Evolutionary conservation across 2,329 filamentous ascomycete genomes (phyloP).

Genomic region (Aspergillus bombycis): DNA sequence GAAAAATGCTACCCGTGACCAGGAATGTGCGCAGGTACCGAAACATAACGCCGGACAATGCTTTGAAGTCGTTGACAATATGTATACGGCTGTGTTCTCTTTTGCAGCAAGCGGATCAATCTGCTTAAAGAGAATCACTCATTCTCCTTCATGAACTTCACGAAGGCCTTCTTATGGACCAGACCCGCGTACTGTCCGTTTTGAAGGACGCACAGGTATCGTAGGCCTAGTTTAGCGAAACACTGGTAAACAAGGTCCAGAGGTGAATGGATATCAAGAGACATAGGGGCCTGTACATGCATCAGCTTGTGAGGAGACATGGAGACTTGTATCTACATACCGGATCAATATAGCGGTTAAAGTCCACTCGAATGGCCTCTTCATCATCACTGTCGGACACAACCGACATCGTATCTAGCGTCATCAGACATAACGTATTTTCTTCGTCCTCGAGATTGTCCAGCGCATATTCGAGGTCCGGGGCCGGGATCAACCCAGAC

Average conservation of each 20-base stretch:
- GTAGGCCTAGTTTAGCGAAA: conserved; percentile 88
- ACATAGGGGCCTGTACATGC: conserved; percentile 69
- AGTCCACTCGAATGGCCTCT: conserved; percentile 72
- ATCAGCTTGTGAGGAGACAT: background rate
- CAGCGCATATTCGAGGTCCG: conserved; percentile 89
- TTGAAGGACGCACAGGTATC: conserved; percentile 86
- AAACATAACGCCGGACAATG: background rate
- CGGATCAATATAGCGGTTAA: conserved; percentile 88
- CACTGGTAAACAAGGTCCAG: conserved; percentile 97
- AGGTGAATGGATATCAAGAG: conserved; percentile 83
- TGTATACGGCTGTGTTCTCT: background rate
- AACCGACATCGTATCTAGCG: conserved; percentile 58
- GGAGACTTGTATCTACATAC: conserved; percentile 50
- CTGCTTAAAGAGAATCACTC: conserved; percentile 47
- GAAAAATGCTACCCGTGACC: background rate
- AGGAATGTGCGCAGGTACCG: background rate
- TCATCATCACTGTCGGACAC: conserved; percentile 65
- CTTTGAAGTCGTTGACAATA: background rate
- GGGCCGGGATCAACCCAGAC: conserved; percentile 88
- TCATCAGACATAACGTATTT: conserved; percentile 77
- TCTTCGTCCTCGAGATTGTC: conserved; percentile 80
- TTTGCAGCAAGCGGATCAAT: background rate
- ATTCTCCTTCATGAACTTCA: conserved; percentile 86
- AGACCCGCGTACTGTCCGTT: conserved; percentile 87
- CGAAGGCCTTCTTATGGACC: conserved; percentile 97